These are phyloP conservation scores for Musa schizocarpa DNA, from an alignment of 176 grass and related monocot genomes.

Conservation along the genomic window DNA sequence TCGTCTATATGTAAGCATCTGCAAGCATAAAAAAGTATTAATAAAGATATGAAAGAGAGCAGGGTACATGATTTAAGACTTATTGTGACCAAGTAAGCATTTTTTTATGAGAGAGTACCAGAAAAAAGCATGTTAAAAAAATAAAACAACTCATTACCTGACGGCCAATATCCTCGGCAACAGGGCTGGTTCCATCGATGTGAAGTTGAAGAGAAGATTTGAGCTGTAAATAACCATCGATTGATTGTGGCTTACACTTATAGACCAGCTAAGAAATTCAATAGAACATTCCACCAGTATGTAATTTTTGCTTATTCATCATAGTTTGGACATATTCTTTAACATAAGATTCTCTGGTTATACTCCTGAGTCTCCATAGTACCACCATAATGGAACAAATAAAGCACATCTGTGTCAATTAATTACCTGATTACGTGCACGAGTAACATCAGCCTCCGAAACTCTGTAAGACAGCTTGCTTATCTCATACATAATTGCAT, in stretches of 20 bases:
- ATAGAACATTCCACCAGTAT: not conserved
- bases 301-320: not conserved
- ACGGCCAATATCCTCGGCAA: constrained; percentile 94
- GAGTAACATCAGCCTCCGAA: constrained; percentile 86
- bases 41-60: not conserved
- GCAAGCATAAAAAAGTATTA: constrained; percentile 4
- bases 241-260: not conserved
- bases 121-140: not conserved
- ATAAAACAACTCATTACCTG: constrained; percentile 40
- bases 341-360: too few relatives aligned
- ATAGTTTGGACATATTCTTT: not conserved
- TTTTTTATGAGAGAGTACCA: not conserved
- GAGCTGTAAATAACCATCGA: constrained; percentile 33
- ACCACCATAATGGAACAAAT: not conserved
- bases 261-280: not conserved
- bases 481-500: constrained; percentile 90
- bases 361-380: too few relatives aligned
- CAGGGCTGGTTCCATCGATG: constrained; percentile 78
- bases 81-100: not conserved
- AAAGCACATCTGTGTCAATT: not conserved
- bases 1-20: constrained; percentile 79
- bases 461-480: constrained; percentile 95
- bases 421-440: constrained; percentile 89
- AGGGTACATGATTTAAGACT: too few relatives aligned
- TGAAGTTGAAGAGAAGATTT: constrained; percentile 96